Base-by-base conservation (phyloP, 2,329 filamentous ascomycete species). In the Chrysosporium keratinophilum region DNA sequence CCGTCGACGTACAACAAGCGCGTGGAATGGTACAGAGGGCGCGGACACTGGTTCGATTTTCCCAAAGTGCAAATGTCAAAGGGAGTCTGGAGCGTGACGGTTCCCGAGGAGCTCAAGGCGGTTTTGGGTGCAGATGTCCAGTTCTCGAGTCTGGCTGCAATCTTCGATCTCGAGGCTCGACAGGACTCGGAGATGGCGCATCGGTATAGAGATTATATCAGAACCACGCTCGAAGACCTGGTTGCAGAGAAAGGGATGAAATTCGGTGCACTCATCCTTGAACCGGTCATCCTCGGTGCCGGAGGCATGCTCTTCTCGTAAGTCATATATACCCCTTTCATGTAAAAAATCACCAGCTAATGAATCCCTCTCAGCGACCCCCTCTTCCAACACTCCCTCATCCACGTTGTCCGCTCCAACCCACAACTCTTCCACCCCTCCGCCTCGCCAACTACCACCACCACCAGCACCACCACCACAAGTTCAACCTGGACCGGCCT, bases 241-340 rank as follows among this genome's bases (percentile, higher is more conserved):
- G 71, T 78, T 0, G 66, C 73, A 6, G 61, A 70, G 0, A 68
- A 83, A 52, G 84, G 82, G 0, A 76, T 74, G 58, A 85, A 80
- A 52, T 87, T 91, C 54, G 88, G 88, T 1, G 84, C 85, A 6
- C 69, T 94, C 10, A 82, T 94, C 43, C 78, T 94, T 67, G 88
- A 94, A 63, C 88, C 88, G 0, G 74, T 94, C 7, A 76, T 94
- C 5, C 76, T 94, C 1, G 88, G 88, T 14, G 88, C 88, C 0
- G 88, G 87, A 0, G 88, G 88, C 43, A 94, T 94, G 88, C 71
- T 85, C 1, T 81, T 94, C 58, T 85, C 83, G 78, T 86, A 71
- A 74, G 81, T 73, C 33, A 37, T 12, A 14, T 19, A 17, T 17
- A 23, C 39, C 34, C 3, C n/a, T 35, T 40, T 42, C 31, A 35